Evolutionary conservation across 768 basidiomycete species (phyloP).

Genomic region (Phylloporus rhodoxanthus): DNA sequence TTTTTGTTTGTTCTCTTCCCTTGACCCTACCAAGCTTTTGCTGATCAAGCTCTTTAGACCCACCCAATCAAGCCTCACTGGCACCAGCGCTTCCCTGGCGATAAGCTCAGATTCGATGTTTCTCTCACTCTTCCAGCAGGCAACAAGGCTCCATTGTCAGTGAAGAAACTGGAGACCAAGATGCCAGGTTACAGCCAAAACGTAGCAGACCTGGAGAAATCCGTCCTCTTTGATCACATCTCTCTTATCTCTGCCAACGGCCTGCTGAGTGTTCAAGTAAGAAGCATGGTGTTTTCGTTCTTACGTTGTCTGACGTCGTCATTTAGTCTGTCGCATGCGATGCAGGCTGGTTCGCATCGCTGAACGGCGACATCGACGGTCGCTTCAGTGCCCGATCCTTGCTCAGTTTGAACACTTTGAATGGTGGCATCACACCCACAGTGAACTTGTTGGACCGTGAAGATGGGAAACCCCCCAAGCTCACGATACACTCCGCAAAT

Average conservation of each 20-base stretch:
- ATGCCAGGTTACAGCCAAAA: conserved; percentile 36
- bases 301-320: neutral
- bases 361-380: conserved; percentile 45
- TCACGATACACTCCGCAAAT: conserved; percentile 37
- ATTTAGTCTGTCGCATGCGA: conserved; percentile 31
- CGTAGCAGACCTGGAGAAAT: conserved; percentile 31
- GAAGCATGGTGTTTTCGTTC: neutral
- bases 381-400: conserved; percentile 33
- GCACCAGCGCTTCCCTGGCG: neutral
- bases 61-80: conserved; percentile 8
- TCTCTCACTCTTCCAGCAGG: conserved; percentile 35
- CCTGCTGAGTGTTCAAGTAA: conserved; percentile 31
- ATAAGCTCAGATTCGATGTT: conserved; percentile 31
- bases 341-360: conserved; percentile 28
- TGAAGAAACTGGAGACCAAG: conserved; percentile 41
- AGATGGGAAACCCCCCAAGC: conserved; percentile 18
- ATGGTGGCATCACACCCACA: conserved; percentile 35
- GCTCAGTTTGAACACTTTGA: conserved; percentile 35
- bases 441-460: conserved; percentile 34
- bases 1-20: conserved; percentile 25
- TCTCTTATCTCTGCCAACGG: conserved; percentile 34
- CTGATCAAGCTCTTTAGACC: conserved; percentile 26
- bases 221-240: conserved; percentile 35
- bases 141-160: conserved; percentile 18
- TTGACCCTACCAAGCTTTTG: neutral